Conservation (phyloP, 2,329 filamentous ascomycete species). For the Fusarium agapanthi region DNA sequence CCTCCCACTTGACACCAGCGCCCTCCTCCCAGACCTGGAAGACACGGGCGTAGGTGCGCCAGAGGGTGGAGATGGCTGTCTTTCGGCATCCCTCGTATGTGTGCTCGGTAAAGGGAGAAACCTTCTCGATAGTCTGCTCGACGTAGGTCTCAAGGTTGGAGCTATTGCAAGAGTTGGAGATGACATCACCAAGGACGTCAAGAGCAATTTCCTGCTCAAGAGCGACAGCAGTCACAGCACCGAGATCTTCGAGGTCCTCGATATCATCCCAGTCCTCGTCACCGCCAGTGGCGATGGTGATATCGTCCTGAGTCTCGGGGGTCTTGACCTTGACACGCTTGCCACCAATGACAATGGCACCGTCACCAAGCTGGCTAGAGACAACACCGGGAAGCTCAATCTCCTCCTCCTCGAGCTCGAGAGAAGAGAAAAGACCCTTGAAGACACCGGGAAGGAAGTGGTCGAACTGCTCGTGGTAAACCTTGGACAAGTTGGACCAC, state of each 20-base stretch:
- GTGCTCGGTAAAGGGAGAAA: constrained; percentile 85
- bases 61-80: constrained; percentile 88
- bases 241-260: constrained; percentile 83
- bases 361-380: constrained; percentile 70
- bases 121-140: constrained; percentile 84
- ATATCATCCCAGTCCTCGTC: constrained; percentile 65
- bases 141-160: constrained; percentile 81
- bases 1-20: constrained; percentile 83
- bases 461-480: constrained; percentile 85
- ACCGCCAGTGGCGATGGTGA: constrained; percentile 65
- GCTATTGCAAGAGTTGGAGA: constrained; percentile 83
- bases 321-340: constrained; percentile 84
- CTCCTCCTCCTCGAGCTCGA: constrained; percentile 90
- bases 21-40: constrained; percentile 84
- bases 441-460: constrained; percentile 82
- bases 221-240: constrained; percentile 86
- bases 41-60: constrained; percentile 91
- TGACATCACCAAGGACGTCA: constrained; percentile 92
- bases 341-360: constrained; percentile 80
- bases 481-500: constrained; percentile 93
- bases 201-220: constrained; percentile 98
- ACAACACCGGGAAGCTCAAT: constrained; percentile 74
- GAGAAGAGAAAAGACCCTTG: constrained; percentile 81
- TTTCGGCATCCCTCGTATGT: constrained; percentile 93
- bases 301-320: constrained; percentile 63